Percentiles rank a stretch among this genome's conserved stretches.
Conservation (phyloP, 2,329 filamentous ascomycete species). For the Neonectria coccinea region DNA sequence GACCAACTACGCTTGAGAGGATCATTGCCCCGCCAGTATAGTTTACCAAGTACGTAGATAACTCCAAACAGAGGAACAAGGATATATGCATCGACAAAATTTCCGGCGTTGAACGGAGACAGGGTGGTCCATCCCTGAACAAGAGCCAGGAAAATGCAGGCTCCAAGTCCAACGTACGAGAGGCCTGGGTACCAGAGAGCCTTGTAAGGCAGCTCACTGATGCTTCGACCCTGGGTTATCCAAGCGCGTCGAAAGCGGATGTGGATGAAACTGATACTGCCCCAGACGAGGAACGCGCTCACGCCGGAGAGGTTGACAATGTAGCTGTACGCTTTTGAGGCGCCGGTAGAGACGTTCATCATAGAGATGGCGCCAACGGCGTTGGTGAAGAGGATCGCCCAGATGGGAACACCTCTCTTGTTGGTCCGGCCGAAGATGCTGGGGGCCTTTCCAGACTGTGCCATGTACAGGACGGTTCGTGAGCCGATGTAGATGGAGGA, state of each 20-base stretch:
- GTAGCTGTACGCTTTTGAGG: conserved; percentile 73
- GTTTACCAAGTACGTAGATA: conserved; percentile 67
- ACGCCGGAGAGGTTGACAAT: conserved; percentile 79
- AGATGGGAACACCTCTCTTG: conserved; percentile 70
- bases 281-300: conserved; percentile 80
- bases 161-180: conserved; percentile 68
- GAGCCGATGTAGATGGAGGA: conserved; percentile 82
- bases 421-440: conserved; percentile 76
- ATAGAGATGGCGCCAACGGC: conserved; percentile 77
- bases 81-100: conserved; percentile 74
- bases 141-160: conserved; percentile 70
- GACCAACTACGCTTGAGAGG: conserved; percentile 61
- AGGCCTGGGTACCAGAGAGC: conserved; percentile 68
- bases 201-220: conserved; percentile 66
- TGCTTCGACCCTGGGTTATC: conserved; percentile 66
- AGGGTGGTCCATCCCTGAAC: conserved; percentile 72
- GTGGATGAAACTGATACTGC: conserved; percentile 75
- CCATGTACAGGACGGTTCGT: conserved; percentile 81
- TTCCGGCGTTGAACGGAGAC: conserved; percentile 66
- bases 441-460: conserved; percentile 78
- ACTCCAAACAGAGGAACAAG: conserved; percentile 69
- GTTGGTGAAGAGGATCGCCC: conserved; percentile 75
- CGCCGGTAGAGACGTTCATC: conserved; percentile 78
- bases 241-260: conserved; percentile 77
- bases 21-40: conserved; percentile 63